Percentiles rank a stretch among this genome's conserved stretches.
phyloP scores from a whole-genome alignment of 1,284 basidiomycete genomes.

The Papiliotrema nemorosa region DNA sequence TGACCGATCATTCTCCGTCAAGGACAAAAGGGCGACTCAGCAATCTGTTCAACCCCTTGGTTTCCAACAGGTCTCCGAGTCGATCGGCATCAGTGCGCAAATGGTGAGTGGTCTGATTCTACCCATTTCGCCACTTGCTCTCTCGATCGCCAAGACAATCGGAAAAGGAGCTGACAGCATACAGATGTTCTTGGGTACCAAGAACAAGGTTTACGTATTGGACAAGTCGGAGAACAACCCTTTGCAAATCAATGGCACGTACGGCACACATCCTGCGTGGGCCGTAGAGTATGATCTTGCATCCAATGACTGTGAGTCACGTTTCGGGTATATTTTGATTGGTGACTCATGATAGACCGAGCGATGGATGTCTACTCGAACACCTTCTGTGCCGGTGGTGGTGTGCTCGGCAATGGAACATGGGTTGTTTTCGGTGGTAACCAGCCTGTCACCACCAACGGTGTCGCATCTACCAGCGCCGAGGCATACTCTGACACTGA shows the following conservation, averaged over 20 bases:
- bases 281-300: conserved; percentile 52
- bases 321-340: neutral
- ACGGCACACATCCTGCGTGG: conserved; percentile 49
- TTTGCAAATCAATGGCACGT: conserved; percentile 53
- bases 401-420: conserved; percentile 54
- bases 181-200: conserved; percentile 52
- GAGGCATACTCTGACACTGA: conserved; percentile 57
- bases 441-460: conserved; percentile 56
- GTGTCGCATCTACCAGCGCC: conserved; percentile 35
- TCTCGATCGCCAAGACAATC: no score
- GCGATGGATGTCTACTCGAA: conserved; percentile 74
- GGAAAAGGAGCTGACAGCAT: no score
- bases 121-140: no score
- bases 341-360: conserved; percentile 28
- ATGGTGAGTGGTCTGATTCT: conserved; percentile 36
- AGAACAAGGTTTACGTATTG: conserved; percentile 53
- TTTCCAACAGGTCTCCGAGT: conserved; percentile 36
- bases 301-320: conserved; percentile 45
- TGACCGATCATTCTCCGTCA: conserved; percentile 1
- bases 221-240: conserved; percentile 58
- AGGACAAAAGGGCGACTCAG: conserved; percentile 3
- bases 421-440: conserved; percentile 58
- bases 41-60: conserved; percentile 24
- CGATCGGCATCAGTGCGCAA: conserved; percentile 46
- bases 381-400: conserved; percentile 64